These are phyloP conservation scores for Hericium coralloides DNA, from an alignment of 768 basidiomycete species.

Conservation along the genomic window DNA sequence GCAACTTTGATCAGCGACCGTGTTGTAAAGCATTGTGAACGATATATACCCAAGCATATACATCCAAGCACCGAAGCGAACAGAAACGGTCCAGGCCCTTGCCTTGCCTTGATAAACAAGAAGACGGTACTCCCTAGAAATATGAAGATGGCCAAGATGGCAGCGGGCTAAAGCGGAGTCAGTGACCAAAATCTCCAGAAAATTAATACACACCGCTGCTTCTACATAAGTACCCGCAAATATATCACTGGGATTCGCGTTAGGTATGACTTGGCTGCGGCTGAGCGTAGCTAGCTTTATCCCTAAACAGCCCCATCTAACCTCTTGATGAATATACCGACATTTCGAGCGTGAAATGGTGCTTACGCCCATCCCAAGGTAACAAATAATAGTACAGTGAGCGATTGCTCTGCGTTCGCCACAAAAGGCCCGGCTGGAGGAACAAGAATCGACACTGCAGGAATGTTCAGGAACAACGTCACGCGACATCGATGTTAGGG, in stretches of 20 bases:
- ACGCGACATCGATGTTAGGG: background rate
- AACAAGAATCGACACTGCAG: conserved; percentile 50
- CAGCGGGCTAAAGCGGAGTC: conserved; percentile 34
- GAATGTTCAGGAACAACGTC: background rate
- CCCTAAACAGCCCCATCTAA: conserved; percentile 60
- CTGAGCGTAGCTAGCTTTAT: conserved; percentile 53
- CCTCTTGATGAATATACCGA: background rate
- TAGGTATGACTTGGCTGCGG: conserved; percentile 33
- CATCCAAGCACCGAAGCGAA: conserved; percentile 50
- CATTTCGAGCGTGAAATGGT: background rate
- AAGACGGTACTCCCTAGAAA: conserved; percentile 51
- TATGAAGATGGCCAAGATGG: conserved; percentile 54
- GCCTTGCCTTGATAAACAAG: conserved; percentile 47
- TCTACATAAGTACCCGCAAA: conserved; percentile 52
- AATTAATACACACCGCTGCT: conserved; percentile 21
- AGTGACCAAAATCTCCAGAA: conserved; percentile 19
- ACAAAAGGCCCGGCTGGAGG: conserved; percentile 63
- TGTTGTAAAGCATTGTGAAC: background rate
- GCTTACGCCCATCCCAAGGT: conserved; percentile 44
- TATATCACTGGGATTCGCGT: conserved; percentile 29
- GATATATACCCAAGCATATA: conserved; percentile 42
- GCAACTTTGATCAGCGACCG: conserved; percentile 1
- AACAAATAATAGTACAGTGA: conserved; percentile 42
- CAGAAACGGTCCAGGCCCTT: conserved; percentile 56
- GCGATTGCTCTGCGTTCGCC: conserved; percentile 58